These are phyloP conservation scores for Cicer chorassanicum DNA, from an alignment of 306 rosid species.

Conservation along the genomic window DNA sequence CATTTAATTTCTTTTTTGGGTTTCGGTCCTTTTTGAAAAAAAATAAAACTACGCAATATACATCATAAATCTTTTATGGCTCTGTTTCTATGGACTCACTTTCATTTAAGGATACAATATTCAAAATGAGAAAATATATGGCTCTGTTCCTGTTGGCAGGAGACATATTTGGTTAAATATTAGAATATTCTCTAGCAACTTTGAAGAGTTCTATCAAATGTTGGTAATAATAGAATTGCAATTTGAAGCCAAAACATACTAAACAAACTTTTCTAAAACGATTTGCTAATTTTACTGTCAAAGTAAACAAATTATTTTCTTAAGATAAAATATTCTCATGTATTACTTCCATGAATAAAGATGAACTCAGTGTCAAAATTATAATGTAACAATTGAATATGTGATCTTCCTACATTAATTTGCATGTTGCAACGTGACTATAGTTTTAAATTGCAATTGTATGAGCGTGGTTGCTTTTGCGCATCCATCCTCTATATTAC, in stretches of 20 bases:
- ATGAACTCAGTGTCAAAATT: background rate
- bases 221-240: background rate
- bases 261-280: background rate
- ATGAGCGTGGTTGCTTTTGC: background rate
- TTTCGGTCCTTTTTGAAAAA: too few relatives aligned
- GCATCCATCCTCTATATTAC: background rate
- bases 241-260: background rate
- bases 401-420: slow-evolving; percentile 2
- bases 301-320: background rate
- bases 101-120: too few relatives aligned
- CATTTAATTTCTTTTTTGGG: too few relatives aligned
- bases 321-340: background rate
- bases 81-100: too few relatives aligned
- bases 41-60: too few relatives aligned
- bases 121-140: too few relatives aligned
- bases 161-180: too few relatives aligned
- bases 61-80: too few relatives aligned
- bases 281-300: background rate
- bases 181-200: too few relatives aligned
- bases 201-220: too few relatives aligned
- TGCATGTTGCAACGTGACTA: slow-evolving; percentile 30
- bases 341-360: background rate
- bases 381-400: background rate
- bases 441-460: background rate
- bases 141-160: too few relatives aligned